A percentile compares a stretch with the other conserved stretches of the same genome.
These are phyloP conservation scores for Tolypocladium guangdongense DNA, from an alignment of 2,329 filamentous ascomycete species.

Conservation along the genomic window DNA sequence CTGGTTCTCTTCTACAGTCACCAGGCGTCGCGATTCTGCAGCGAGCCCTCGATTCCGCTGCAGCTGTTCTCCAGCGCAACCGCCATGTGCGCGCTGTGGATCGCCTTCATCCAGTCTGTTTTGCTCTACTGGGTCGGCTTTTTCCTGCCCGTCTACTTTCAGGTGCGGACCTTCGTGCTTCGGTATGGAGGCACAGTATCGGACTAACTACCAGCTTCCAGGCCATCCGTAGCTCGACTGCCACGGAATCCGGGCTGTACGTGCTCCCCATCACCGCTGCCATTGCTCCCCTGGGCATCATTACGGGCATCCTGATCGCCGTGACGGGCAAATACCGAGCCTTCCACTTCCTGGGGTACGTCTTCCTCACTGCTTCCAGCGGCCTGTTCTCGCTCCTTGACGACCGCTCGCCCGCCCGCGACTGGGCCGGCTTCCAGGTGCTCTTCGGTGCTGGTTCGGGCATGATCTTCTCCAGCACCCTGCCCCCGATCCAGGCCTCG, in stretches of 20 bases:
- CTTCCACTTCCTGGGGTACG: too few species aligned
- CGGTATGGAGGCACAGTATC: too few species aligned
- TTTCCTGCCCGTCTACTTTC: constrained; percentile 37
- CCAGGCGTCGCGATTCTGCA: neutral
- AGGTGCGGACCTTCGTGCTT: constrained; percentile 10
- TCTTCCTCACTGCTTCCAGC: too few species aligned
- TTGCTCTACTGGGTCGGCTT: constrained; percentile 11
- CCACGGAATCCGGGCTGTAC: constrained; percentile 15
- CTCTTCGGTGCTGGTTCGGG: constrained; percentile 27
- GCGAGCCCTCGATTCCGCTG: constrained; percentile 3
- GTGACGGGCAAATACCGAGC: too few species aligned
- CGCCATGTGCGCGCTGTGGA: constrained; percentile 12
- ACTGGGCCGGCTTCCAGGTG: constrained; percentile 32
- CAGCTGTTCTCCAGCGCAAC: constrained; percentile 3
- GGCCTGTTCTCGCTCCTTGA: too few species aligned
- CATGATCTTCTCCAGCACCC: constrained; percentile 23
- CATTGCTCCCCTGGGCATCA: constrained; percentile 13
- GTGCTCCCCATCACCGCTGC: constrained; percentile 20
- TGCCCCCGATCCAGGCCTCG: constrained; percentile 31
- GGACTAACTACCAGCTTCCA: too few species aligned
- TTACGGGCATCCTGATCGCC: constrained; percentile 11
- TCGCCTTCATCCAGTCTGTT: constrained; percentile 21
- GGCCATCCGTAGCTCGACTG: too few species aligned
- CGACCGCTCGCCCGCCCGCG: constrained; percentile 19
- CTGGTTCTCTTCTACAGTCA: constrained; percentile 7